These are phyloP conservation scores for Rhynchospora breviuscula DNA, from an alignment of 176 grass and related monocot genomes.

Conservation along the genomic window DNA sequence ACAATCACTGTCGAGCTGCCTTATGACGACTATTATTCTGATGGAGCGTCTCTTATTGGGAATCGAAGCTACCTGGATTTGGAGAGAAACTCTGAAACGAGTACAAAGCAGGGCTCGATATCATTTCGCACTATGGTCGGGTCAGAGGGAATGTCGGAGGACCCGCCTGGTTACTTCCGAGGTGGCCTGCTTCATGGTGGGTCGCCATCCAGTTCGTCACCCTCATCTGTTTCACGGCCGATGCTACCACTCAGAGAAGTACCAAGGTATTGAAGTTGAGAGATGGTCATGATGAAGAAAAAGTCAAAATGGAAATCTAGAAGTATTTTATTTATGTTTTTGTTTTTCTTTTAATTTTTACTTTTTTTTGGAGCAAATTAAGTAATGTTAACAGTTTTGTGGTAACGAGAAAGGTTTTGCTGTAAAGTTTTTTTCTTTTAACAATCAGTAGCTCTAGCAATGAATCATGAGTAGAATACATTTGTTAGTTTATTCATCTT, in stretches of 20 bases:
- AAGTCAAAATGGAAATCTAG: slow-evolving; percentile 39
- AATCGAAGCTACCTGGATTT: slow-evolving; percentile 64
- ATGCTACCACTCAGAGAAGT: slow-evolving; percentile 90
- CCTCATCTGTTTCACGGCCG: slow-evolving; percentile 42
- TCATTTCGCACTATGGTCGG: slow-evolving; percentile 71
- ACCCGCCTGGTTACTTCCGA: slow-evolving; percentile 39
- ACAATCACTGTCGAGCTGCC: slow-evolving; percentile 49
- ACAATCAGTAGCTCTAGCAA: slow-evolving; percentile 23
- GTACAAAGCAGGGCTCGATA: slow-evolving; percentile 62
- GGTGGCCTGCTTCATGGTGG: slow-evolving; percentile 38
- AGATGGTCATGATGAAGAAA: slow-evolving; percentile 31
- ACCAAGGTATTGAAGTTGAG: slow-evolving; percentile 39
- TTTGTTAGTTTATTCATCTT: not conserved
- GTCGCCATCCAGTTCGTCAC: slow-evolving; percentile 51
- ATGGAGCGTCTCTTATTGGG: slow-evolving; percentile 51
- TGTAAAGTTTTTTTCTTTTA: slow-evolving; percentile 73
- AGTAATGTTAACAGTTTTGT: slow-evolving; percentile 99
- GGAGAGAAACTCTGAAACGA: slow-evolving; percentile 61
- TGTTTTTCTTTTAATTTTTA: slow-evolving; percentile 17
- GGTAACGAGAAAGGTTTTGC: slow-evolving; percentile 83
- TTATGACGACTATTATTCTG: slow-evolving; percentile 92
- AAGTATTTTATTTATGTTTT: slow-evolving; percentile 33
- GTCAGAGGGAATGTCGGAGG: slow-evolving; percentile 50
- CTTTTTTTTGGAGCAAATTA: slow-evolving; percentile 35
- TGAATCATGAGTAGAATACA: slow-evolving; percentile 20